These are phyloP conservation scores for Brasenia schreberi DNA, from an alignment of 164 flowering plant species.

Conservation along the genomic window DNA sequence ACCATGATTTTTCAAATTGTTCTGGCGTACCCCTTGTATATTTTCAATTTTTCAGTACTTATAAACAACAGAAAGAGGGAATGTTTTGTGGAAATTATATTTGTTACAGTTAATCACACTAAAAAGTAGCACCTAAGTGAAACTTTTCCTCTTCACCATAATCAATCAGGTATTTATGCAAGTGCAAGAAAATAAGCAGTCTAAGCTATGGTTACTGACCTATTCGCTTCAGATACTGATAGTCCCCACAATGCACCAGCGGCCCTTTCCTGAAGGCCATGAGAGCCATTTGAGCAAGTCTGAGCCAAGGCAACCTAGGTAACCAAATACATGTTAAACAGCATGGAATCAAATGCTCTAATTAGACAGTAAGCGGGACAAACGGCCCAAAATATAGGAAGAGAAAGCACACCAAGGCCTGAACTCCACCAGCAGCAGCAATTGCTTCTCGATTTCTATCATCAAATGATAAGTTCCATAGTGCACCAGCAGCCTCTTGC, in stretches of 20 bases:
- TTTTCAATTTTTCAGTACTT: neutral
- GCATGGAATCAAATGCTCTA: too few relatives aligned
- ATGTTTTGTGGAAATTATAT: neutral
- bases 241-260: conserved; percentile 99
- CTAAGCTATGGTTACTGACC: conserved; percentile 24
- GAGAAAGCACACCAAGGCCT: conserved; percentile 62
- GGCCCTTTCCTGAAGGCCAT: conserved; percentile 97
- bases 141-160: too few relatives aligned
- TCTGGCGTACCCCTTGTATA: too few relatives aligned
- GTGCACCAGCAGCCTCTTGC: conserved; percentile 99
- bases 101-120: too few relatives aligned
- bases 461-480: conserved; percentile 97
- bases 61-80: neutral
- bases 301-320: conserved; percentile 91
- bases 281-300: conserved; percentile 73
- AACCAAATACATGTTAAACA: conserved; percentile 2
- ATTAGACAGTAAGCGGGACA: too few relatives aligned
- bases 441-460: conserved; percentile 97
- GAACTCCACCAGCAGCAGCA: conserved; percentile 94
- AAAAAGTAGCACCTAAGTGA: too few relatives aligned
- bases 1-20: too few relatives aligned
- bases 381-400: neutral
- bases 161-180: neutral
- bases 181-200: neutral
- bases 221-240: conserved; percentile 94